These are phyloP conservation scores for Kazachstania martiniae DNA, from an alignment of 805 yeast genomes.

Conservation along the genomic window DNA sequence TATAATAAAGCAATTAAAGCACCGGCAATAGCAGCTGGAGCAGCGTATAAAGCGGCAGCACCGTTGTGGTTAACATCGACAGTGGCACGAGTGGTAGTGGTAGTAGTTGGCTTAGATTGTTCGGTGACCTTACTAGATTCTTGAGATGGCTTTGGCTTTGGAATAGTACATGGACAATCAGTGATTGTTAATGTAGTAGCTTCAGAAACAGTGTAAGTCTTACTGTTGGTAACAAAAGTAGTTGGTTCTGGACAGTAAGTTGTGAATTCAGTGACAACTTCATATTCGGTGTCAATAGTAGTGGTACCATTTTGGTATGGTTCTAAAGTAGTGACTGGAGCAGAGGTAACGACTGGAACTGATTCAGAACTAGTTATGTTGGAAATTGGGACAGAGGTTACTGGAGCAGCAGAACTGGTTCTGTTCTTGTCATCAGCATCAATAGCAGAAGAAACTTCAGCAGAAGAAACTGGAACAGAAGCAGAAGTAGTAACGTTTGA, in stretches of 20 bases:
- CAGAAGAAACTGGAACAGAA: constrained; percentile 1
- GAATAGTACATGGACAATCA: constrained; percentile 73
- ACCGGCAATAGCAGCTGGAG: background rate
- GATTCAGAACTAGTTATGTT: background rate
- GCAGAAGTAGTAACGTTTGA: background rate
- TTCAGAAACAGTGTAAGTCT: constrained; percentile 63
- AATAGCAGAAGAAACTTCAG: constrained; percentile 1
- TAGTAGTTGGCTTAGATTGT: constrained; percentile 2
- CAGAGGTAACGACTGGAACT: constrained; percentile 1
- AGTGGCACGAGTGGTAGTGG: constrained; percentile 1
- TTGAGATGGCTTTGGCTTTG: constrained; percentile 3
- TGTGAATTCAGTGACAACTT: constrained; percentile 58
- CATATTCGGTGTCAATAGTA: constrained; percentile 10
- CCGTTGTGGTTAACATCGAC: constrained; percentile 2
- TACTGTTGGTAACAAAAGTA: constrained; percentile 49
- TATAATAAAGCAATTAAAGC: too few relatives aligned
- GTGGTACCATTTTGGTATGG: background rate
- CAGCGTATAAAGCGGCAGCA: constrained; percentile 5
- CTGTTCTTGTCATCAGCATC: constrained; percentile 3
- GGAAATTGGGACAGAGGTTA: background rate
- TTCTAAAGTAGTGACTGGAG: background rate
- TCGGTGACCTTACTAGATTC: background rate
- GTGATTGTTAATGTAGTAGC: constrained; percentile 80
- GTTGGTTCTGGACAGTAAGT: constrained; percentile 81
- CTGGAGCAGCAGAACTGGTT: constrained; percentile 4